These are phyloP conservation scores for Ascochyta rabiei DNA, from an alignment of 2,329 filamentous ascomycete genomes.

Conservation along the genomic window DNA sequence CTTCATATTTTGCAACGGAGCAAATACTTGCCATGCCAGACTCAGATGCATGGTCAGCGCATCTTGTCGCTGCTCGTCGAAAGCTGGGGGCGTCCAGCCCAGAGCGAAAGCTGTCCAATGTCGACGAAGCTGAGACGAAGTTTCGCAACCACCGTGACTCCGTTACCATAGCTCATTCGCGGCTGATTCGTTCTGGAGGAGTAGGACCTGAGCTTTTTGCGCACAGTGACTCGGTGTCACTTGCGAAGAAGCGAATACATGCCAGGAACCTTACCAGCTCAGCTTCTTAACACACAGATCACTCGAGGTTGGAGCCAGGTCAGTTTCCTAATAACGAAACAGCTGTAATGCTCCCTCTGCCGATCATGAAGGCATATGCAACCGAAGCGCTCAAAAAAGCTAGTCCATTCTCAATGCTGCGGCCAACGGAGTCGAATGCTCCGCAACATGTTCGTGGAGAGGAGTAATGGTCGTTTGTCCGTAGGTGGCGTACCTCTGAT, in stretches of 20 bases:
- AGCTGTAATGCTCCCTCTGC: background rate
- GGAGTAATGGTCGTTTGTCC: slow-evolving; percentile 10
- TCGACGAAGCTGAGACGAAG: slow-evolving; percentile 34
- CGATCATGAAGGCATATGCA: slow-evolving; percentile 16
- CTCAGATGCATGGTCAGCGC: slow-evolving; percentile 5
- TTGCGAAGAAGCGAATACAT: slow-evolving; percentile 39
- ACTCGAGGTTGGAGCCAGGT: background rate
- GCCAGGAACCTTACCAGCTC: slow-evolving; percentile 24
- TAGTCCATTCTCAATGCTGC: slow-evolving; percentile 16
- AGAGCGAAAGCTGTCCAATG: slow-evolving; percentile 32
- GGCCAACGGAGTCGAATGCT: background rate
- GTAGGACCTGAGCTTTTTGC: slow-evolving; percentile 29
- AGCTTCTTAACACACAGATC: background rate
- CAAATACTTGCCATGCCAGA: slow-evolving; percentile 11
- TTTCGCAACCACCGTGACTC: slow-evolving; percentile 45
- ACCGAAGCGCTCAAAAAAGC: slow-evolving; percentile 16
- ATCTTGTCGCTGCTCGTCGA: slow-evolving; percentile 5
- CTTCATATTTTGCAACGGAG: background rate
- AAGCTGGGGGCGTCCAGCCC: slow-evolving; percentile 2
- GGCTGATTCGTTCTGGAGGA: slow-evolving; percentile 26
- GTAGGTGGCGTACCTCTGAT: background rate
- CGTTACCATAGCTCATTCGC: slow-evolving; percentile 34
- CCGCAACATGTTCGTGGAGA: slow-evolving; percentile 26
- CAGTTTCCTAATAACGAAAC: background rate
- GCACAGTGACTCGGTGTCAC: slow-evolving; percentile 28